Evolutionary conservation across 176 grass and related monocot genomes (phyloP), one percentile per base, ranked within the genome.

Genomic region (Lolium multiflorum): DNA sequence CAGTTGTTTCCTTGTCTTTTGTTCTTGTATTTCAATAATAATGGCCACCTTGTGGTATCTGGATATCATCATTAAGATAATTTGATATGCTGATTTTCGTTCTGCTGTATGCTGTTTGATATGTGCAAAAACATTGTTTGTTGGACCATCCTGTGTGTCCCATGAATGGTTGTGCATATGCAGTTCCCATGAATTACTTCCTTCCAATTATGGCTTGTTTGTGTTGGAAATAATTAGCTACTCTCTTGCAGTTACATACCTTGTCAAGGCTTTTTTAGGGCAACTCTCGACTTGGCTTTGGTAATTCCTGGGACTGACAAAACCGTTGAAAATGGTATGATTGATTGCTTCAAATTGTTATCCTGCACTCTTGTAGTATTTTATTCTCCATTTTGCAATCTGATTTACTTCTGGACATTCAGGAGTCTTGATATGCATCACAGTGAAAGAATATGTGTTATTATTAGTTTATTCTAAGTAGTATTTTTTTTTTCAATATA

Each of bases 241-340:
- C 35, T 60, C 17, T 83, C 67, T 74, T 87, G 74, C 89, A 83
- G 80, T 22, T 83, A 1, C 60, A 76, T 50, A 26, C 4, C 25
- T 81, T 47, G 25, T 31, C 25, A 65, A 31, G 25, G 24, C 1
- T 3, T 65, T 65, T 62, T 65, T 31, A 65, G 62, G 25, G 31
- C 2, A 16, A 66, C 10, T 51, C 2, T 31, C 24, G 2, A 68
- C 60, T 69, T 55, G 77, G 81, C 24, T 18, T 91, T 82, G 71
- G 31, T 71, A 78, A 80, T 85, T 77, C 44, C 47, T 11, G 12
- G 71, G 54, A 52, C 13, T 35, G 37, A 78, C 7, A 55, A 28
- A 76, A 81, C 37, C 54, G 76, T 77, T 64, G 47, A 91, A 91
- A 72, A 88, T 91, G 90, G 90, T 91, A 85, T 38, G 82, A 16